Evolutionary conservation across 768 basidiomycete species (phyloP), one percentile per base, ranked within the genome.

Genomic region (Boletus speciosus): DNA sequence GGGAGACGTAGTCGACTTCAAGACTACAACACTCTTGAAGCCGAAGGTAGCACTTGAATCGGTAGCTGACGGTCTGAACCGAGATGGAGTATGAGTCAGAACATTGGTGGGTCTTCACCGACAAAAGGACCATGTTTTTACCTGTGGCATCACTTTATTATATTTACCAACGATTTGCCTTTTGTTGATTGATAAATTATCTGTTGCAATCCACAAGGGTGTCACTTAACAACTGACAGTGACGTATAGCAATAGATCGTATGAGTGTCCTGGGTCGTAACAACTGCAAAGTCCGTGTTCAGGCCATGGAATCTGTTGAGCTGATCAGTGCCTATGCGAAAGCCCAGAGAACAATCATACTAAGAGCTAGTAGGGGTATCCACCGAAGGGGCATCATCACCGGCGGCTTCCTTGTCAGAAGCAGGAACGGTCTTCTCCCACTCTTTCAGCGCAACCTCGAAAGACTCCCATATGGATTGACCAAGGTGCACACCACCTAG

Each of bases 401-500:
- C 55, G 32, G 57, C 44, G 4, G 52, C 58, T 44, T 60, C 52
- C 58, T 48, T 51, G 36, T 69, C 61, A 45, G 62, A 61, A 10
- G 54, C 52, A n/a, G 62, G 58, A 16, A 59, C 45, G 0, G 65
- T 60, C 47, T 70, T 71, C 60, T 88, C 86, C 88, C 89, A 90
- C 36, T 69, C 69, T 68, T 83, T 88, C 63, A 91, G 66, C 32
- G 77, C 81, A 32, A 59, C 72, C 68, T 91, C 90, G 60, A 86
- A 86, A 44, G 77, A 77, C 72, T 91, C 90, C 90, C 90, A 92
- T 1, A 91, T 80, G 25, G 81, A 66, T 58, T 85, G 71, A 5
- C 88, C 90, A 39, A 81, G 74, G 19, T 76, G 66, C 66, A 89
- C 86, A 0, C 88, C 86, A 14, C 88, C 88, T 25, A 84, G 74